Percentiles rank a stretch among this genome's conserved stretches.
These are phyloP conservation scores for Thalassia testudinum DNA, from an alignment of 116 monocot genomes.

Conservation along the genomic window DNA sequence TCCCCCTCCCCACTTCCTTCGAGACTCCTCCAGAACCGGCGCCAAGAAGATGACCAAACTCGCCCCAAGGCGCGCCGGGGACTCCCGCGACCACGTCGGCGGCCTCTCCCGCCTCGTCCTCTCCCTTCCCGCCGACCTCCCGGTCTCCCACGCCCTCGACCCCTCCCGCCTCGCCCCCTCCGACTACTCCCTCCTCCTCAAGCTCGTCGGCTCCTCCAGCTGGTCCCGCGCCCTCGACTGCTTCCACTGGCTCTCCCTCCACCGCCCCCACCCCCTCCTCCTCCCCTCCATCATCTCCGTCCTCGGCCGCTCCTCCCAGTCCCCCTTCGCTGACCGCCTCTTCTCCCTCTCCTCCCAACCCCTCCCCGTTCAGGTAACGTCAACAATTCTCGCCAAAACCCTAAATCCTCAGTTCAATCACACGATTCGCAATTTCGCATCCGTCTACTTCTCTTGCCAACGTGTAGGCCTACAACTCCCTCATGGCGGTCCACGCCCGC, in stretches of 20 bases:
- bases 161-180: conserved; percentile 64
- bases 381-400: no score
- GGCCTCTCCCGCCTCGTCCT: conserved; percentile 53
- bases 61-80: conserved; percentile 68
- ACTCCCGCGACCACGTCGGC: conserved; percentile 68
- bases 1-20: background rate
- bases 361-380: no score
- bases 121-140: conserved; percentile 26
- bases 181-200: conserved; percentile 63
- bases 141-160: conserved; percentile 67
- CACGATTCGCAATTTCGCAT: background rate
- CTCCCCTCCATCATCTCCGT: conserved; percentile 54
- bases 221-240: conserved; percentile 82
- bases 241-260: conserved; percentile 74
- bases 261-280: conserved; percentile 50
- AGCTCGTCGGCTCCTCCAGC: conserved; percentile 41
- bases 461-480: conserved; percentile 79
- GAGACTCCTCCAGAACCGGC: conserved; percentile 12
- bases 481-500: conserved; percentile 89
- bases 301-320: conserved; percentile 62
- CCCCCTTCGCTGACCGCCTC: conserved; percentile 51
- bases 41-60: conserved; percentile 82
- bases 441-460: conserved; percentile 6
- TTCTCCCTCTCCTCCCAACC: no score
- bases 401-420: no score